Evolutionary conservation across 192 early-diverging fungal genomes (phyloP).

Genomic region (Coemansia sp.): DNA sequence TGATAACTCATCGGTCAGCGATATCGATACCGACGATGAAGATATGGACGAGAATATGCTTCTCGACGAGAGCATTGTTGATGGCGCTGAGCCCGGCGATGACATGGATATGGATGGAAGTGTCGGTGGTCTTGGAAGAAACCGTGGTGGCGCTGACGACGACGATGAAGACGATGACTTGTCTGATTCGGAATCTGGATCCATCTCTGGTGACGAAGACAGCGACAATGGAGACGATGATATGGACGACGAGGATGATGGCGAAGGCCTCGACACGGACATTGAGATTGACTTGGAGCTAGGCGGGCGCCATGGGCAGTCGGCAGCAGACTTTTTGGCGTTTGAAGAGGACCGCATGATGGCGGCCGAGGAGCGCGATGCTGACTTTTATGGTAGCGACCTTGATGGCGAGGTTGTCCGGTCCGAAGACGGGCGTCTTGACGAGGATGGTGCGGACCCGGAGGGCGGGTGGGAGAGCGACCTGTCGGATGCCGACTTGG

Average conservation of each 20-base stretch:
- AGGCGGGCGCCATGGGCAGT: neutral
- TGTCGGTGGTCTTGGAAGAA: constrained; percentile 51
- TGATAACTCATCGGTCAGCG: constrained; percentile 62
- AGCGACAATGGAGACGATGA: constrained; percentile 55
- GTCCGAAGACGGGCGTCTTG: neutral
- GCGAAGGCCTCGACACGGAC: neutral
- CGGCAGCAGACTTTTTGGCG: constrained; percentile 1
- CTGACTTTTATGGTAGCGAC: constrained; percentile 63
- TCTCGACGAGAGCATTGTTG: constrained; percentile 59
- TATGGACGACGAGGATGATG: constrained; percentile 37
- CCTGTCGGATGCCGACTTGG: constrained; percentile 29
- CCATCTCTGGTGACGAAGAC: constrained; percentile 45
- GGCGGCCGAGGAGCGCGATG: constrained; percentile 59
- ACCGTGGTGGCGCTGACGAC: constrained; percentile 39
- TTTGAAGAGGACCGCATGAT: constrained; percentile 59
- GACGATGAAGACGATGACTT: constrained; percentile 61
- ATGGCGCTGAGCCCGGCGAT: constrained; percentile 73
- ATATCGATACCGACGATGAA: constrained; percentile 76
- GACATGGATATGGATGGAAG: constrained; percentile 48
- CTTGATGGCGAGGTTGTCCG: constrained; percentile 58
- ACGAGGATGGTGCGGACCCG: constrained; percentile 41
- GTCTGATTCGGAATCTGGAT: constrained; percentile 59
- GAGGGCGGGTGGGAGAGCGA: constrained; percentile 43
- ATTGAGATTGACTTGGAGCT: neutral
- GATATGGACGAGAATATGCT: constrained; percentile 60